A percentile compares a stretch with the other conserved stretches of the same genome.
Conservation (phyloP, 176 grass and related monocot species). For the Echinochloa phyllopogon region DNA sequence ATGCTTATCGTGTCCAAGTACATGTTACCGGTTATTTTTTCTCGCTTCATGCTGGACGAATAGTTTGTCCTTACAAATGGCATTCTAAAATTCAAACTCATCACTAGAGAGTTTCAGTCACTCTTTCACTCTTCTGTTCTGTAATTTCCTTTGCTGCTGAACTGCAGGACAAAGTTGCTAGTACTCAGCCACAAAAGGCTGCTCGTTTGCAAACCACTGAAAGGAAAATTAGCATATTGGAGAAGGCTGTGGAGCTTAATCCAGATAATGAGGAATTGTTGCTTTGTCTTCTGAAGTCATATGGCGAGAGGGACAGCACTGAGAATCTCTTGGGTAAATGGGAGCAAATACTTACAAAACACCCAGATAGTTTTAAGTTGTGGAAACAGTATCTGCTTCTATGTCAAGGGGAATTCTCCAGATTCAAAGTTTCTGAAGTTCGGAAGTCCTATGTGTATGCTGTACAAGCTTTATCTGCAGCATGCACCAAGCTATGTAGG, state of each 20-base stretch:
- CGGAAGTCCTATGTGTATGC: constrained; percentile 76
- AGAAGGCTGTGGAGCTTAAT: constrained; percentile 87
- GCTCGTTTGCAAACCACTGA: constrained; percentile 80
- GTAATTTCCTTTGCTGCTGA: constrained; percentile 27
- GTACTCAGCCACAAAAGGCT: constrained; percentile 77
- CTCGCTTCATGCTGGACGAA: not conserved
- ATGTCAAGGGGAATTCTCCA: constrained; percentile 89
- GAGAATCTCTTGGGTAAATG: constrained; percentile 70
- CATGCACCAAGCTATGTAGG: constrained; percentile 86
- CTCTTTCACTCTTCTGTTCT: constrained; percentile 3
- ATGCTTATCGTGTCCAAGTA: not conserved
- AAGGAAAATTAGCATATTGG: constrained; percentile 97
- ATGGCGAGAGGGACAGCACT: constrained; percentile 74
- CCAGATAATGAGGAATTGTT: constrained; percentile 86
- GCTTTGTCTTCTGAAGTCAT: constrained; percentile 83
- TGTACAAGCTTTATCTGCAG: constrained; percentile 77
- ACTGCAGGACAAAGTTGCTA: constrained; percentile 86
- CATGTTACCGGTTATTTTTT: not conserved
- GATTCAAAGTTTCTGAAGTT: constrained; percentile 89
- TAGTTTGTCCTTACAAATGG: constrained; percentile 15
- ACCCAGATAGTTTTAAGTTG: constrained; percentile 80
- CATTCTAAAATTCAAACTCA: constrained; percentile 11
- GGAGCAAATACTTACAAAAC: constrained; percentile 75
- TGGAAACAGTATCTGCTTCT: constrained; percentile 96
- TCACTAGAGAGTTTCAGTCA: constrained; percentile 17